Conservation (phyloP, 192 early-diverging fungal species). For the Powellomyces hirtus region DNA sequence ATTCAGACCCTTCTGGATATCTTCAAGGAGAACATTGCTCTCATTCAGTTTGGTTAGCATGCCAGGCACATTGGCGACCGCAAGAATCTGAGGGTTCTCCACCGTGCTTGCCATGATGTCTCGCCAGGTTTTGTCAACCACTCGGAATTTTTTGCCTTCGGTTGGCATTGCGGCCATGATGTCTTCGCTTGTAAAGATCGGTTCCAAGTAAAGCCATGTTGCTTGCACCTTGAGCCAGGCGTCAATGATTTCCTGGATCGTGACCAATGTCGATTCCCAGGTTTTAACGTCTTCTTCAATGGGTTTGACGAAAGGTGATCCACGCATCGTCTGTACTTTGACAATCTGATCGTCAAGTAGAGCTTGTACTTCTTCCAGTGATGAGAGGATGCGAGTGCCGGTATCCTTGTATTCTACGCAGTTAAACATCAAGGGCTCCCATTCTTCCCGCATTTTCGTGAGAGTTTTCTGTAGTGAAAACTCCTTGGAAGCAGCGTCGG, state of each 20-base stretch:
- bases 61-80: slow-evolving; percentile 39
- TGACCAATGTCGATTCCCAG: slow-evolving; percentile 55
- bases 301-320: slow-evolving; percentile 61
- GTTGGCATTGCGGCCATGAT: slow-evolving; percentile 61
- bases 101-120: slow-evolving; percentile 52
- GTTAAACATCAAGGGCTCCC: slow-evolving; percentile 54
- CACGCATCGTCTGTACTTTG: slow-evolving; percentile 62
- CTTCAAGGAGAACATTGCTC: slow-evolving; percentile 56
- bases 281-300: slow-evolving; percentile 56
- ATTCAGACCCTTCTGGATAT: slow-evolving; percentile 62
- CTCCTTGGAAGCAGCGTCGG: slow-evolving; percentile 59
- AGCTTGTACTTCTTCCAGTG: slow-evolving; percentile 61
- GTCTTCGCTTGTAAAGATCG: slow-evolving; percentile 60
- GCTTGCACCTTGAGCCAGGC: slow-evolving; percentile 61
- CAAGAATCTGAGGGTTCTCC: slow-evolving; percentile 54
- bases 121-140: slow-evolving; percentile 61
- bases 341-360: slow-evolving; percentile 62
- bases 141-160: slow-evolving; percentile 58
- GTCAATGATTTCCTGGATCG: slow-evolving; percentile 59
- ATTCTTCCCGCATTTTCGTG: slow-evolving; percentile 58
- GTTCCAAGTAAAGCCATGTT: slow-evolving; percentile 62
- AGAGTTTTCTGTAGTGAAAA: slow-evolving; percentile 58
- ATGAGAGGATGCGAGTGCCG: slow-evolving; percentile 53
- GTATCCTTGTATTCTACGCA: slow-evolving; percentile 61
- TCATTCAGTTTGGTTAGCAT: slow-evolving; percentile 44